phyloP scores from a whole-genome alignment of 805 yeast species.

The Candida jianshihensis region DNA sequence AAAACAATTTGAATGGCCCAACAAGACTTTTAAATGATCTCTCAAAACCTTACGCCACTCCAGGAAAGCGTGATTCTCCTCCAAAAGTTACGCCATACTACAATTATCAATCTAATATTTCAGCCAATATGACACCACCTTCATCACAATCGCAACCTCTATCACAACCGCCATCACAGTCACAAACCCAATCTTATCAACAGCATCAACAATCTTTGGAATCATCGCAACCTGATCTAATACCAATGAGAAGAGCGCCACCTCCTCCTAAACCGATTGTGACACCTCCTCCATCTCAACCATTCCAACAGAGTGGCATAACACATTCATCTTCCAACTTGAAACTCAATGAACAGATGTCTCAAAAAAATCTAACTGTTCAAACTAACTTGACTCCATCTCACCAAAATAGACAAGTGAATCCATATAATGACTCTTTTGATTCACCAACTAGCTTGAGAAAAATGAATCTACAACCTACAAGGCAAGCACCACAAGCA shows the following conservation, averaged over 20 bases:
- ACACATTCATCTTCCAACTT: constrained; percentile 9
- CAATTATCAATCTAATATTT: constrained; percentile 4
- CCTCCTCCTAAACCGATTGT: constrained; percentile 35
- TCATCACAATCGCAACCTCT: no score
- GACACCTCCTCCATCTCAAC: constrained; percentile 46
- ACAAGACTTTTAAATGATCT: constrained; percentile 34
- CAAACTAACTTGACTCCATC: constrained; percentile 16
- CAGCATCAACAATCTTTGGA: no score
- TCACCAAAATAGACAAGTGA: no score
- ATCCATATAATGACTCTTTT: constrained; percentile 14
- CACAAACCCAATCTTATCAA: no score
- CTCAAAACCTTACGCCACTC: constrained; percentile 34
- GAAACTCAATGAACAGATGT: constrained; percentile 6
- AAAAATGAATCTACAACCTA: constrained; percentile 16
- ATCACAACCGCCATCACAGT: constrained; percentile 2
- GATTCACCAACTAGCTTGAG: constrained; percentile 10
- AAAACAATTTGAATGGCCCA: constrained; percentile 5
- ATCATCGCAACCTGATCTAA: no score
- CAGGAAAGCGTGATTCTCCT: constrained; percentile 36
- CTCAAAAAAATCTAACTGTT: constrained; percentile 23
- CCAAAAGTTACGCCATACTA: constrained; percentile 26
- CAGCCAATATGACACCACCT: constrained; percentile 3
- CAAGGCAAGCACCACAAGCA: constrained; percentile 24
- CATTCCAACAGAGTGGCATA: constrained; percentile 14
- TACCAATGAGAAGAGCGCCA: constrained; percentile 51